phyloP scores from a whole-genome alignment of 192 early-diverging fungal genomes.

The Coemansia sp. region DNA sequence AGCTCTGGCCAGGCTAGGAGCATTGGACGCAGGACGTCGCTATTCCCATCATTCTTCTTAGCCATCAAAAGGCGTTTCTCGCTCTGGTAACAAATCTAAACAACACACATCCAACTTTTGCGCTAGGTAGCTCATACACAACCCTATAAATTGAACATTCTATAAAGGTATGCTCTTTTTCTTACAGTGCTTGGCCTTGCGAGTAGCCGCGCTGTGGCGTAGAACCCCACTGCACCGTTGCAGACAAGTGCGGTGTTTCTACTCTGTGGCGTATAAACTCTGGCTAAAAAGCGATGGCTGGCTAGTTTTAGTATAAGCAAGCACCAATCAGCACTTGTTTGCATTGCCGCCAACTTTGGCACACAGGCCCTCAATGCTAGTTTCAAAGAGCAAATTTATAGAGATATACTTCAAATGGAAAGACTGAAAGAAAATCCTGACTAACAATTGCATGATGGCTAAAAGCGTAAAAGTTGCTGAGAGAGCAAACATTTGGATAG shows the following conservation, averaged over 20 bases:
- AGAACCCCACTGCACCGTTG: constrained; percentile 86
- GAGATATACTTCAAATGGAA: too few species aligned
- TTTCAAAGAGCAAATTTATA: too few species aligned
- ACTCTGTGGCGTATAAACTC: neutral
- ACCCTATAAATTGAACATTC: constrained; percentile 55
- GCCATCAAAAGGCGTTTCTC: constrained; percentile 26
- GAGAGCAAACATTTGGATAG: too few species aligned
- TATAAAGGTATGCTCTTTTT: too few species aligned
- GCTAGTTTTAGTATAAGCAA: too few species aligned
- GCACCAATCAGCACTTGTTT: neutral
- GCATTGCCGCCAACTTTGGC: neutral
- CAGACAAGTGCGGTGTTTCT: constrained; percentile 64
- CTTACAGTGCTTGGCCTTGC: too few species aligned
- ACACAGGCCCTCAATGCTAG: too few species aligned
- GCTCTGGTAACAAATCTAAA: constrained; percentile 30
- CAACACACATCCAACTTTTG: neutral
- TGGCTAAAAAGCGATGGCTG: neutral
- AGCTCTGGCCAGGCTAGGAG: neutral
- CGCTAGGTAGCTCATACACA: neutral
- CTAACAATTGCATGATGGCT: too few species aligned
- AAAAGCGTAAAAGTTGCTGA: too few species aligned
- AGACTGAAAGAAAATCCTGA: too few species aligned
- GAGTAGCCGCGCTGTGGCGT: constrained; percentile 80
- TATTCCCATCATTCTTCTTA: constrained; percentile 26
- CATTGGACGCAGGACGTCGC: neutral